phyloP scores from a whole-genome alignment of 2,329 filamentous ascomycete species.

The Cladophialophora yegresii region DNA sequence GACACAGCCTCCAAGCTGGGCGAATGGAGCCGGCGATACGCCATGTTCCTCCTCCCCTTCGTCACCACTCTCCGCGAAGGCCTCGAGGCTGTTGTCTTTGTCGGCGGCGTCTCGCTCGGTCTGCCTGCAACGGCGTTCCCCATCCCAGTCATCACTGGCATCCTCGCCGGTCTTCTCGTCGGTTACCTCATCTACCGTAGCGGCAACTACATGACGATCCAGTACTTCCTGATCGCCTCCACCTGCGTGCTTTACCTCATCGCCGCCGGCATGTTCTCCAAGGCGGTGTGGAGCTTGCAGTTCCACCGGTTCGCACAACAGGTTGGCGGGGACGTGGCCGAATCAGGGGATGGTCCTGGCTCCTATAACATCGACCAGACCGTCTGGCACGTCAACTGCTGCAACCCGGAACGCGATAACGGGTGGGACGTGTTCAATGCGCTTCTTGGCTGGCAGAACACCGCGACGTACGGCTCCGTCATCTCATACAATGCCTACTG shows the following conservation, averaged over 20 bases:
- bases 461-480: slow-evolving; percentile 82
- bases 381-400: slow-evolving; percentile 86
- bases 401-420: slow-evolving; percentile 70
- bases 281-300: slow-evolving; percentile 75
- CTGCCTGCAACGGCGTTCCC: slow-evolving; percentile 76
- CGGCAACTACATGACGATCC: slow-evolving; percentile 64
- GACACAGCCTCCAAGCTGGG: slow-evolving; percentile 46
- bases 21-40: slow-evolving; percentile 70
- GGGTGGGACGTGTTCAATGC: slow-evolving; percentile 88
- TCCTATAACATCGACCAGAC: slow-evolving; percentile 76
- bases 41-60: slow-evolving; percentile 83
- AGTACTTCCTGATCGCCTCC: slow-evolving; percentile 75
- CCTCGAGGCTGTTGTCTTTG: slow-evolving; percentile 81
- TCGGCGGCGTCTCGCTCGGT: slow-evolving; percentile 78
- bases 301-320: slow-evolving; percentile 66
- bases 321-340: slow-evolving; percentile 58
- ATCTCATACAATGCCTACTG: slow-evolving; percentile 88
- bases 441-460: slow-evolving; percentile 84
- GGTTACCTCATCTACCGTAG: slow-evolving; percentile 79
- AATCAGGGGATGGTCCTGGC: slow-evolving; percentile 67
- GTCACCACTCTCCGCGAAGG: slow-evolving; percentile 82
- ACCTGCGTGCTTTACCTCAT: slow-evolving; percentile 84
- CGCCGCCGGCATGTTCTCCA: slow-evolving; percentile 77
- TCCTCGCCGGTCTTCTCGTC: slow-evolving; percentile 66
- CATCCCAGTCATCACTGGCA: slow-evolving; percentile 72